Percentiles rank a stretch among this genome's conserved stretches.
These are phyloP conservation scores for Coprinellus aureogranulatus DNA, from an alignment of 768 basidiomycete species.

Conservation along the genomic window DNA sequence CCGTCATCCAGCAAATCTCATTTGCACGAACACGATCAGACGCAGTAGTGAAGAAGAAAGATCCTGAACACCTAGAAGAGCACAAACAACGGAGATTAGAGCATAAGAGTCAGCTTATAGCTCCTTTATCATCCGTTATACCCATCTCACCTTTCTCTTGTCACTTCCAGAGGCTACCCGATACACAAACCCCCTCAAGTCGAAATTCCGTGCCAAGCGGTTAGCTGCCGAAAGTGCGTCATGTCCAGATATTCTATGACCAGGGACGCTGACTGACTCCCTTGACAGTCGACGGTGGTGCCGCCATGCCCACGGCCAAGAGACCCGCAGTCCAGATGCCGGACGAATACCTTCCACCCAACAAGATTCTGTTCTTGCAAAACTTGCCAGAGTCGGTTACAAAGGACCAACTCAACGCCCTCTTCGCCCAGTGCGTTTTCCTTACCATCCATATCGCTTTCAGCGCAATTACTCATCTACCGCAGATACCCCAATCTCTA, in stretches of 20 bases:
- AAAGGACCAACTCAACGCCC: conserved; percentile 84
- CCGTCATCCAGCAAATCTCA: conserved; percentile 75
- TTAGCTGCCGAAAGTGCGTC: conserved; percentile 74
- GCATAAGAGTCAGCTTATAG: conserved; percentile 74
- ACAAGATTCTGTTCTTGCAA: conserved; percentile 98
- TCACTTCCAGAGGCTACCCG: conserved; percentile 63
- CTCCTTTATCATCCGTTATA: background rate
- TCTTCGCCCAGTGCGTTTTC: conserved; percentile 82
- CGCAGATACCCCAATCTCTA: conserved; percentile 89
- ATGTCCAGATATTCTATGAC: background rate
- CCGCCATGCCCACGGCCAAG: conserved; percentile 64
- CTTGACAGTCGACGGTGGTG: conserved; percentile 62
- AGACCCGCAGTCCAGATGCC: conserved; percentile 94
- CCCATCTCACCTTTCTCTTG: conserved; percentile 3
- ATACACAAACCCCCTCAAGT: conserved; percentile 86
- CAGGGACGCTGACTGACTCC: background rate
- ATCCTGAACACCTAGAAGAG: conserved; percentile 62
- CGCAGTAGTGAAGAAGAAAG: conserved; percentile 77
- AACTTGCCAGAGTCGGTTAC: conserved; percentile 92
- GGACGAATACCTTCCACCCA: conserved; percentile 98
- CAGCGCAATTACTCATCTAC: background rate
- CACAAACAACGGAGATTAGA: conserved; percentile 75
- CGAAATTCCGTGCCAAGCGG: conserved; percentile 79
- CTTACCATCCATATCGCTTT: background rate
- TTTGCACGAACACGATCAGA: conserved; percentile 90